Conservation (phyloP, 2,329 filamentous ascomycete species). For the Aspergillus pseudoterreus region DNA sequence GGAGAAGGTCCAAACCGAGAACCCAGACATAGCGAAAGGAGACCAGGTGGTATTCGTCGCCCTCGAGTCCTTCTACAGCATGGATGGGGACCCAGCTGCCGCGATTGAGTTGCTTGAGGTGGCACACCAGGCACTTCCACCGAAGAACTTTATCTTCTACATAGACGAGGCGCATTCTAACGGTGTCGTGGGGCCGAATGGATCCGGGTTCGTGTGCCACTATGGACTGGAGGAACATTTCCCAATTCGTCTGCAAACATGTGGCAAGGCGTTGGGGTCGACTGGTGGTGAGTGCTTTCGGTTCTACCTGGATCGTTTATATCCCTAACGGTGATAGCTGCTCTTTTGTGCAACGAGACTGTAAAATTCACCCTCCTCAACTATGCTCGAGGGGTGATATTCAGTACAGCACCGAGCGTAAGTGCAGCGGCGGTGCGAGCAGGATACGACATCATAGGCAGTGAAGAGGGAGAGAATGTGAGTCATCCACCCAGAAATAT, state of each 20-base stretch:
- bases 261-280: conserved; percentile 22
- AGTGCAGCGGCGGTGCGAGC: conserved; percentile 8
- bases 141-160: conserved; percentile 20
- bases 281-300: conserved; percentile 20
- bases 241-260: conserved; percentile 24
- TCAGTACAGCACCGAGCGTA: conserved; percentile 10
- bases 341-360: conserved; percentile 8
- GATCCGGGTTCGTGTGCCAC: conserved; percentile 14
- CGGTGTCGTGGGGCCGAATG: conserved; percentile 13
- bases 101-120: conserved; percentile 11
- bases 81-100: conserved; percentile 45
- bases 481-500: not conserved
- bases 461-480: conserved; percentile 10
- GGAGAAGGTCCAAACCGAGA: not conserved
- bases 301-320: not conserved
- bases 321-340: not conserved
- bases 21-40: conserved; percentile 5
- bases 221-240: conserved; percentile 28
- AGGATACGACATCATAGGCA: conserved; percentile 7
- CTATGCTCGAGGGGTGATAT: conserved; percentile 10
- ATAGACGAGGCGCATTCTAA: conserved; percentile 19
- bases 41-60: conserved; percentile 34
- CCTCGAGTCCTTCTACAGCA: conserved; percentile 45
- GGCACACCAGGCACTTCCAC: conserved; percentile 12
- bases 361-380: conserved; percentile 10